These are phyloP conservation scores for Ascochyta lentis DNA, from an alignment of 2,329 filamentous ascomycete species.

Conservation along the genomic window DNA sequence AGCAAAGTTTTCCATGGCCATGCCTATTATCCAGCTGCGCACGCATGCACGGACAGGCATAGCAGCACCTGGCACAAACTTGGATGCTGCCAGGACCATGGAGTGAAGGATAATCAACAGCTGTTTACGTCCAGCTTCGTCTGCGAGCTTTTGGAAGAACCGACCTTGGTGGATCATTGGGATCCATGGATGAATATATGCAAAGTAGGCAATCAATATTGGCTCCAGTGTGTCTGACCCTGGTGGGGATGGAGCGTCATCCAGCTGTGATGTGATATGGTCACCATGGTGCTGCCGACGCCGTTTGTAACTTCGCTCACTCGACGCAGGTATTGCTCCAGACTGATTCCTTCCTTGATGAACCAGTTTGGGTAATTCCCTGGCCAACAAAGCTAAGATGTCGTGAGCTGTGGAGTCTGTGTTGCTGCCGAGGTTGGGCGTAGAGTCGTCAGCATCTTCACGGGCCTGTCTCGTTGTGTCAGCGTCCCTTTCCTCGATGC, in stretches of 20 bases:
- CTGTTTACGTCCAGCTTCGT: conserved; percentile 2
- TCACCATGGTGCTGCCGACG: conserved; percentile 11
- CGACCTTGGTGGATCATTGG: conserved; percentile 26
- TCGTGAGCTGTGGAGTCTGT: conserved; percentile 11
- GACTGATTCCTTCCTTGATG: background rate
- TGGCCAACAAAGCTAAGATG: conserved; percentile 20
- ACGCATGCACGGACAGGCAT: background rate
- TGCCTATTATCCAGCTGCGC: conserved; percentile 18
- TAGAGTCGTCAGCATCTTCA: background rate
- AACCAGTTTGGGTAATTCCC: conserved; percentile 25
- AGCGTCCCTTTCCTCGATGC: conserved; percentile 6
- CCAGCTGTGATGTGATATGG: background rate
- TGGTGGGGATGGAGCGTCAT: conserved; percentile 3
- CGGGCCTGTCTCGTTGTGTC: background rate
- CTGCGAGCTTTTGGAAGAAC: conserved; percentile 16
- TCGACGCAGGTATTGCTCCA: conserved; percentile 1
- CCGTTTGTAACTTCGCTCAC: conserved; percentile 15
- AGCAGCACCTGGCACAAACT: conserved; percentile 14
- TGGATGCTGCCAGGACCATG: conserved; percentile 23
- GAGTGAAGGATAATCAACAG: conserved; percentile 18
- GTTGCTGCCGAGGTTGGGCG: background rate
- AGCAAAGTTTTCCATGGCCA: conserved; percentile 20
- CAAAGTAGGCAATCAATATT: conserved; percentile 20
- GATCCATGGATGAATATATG: conserved; percentile 25
- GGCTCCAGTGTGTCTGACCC: conserved; percentile 4